phyloP scores from a whole-genome alignment of 2,329 filamentous ascomycete genomes.

The Aspergillus terreus region DNA sequence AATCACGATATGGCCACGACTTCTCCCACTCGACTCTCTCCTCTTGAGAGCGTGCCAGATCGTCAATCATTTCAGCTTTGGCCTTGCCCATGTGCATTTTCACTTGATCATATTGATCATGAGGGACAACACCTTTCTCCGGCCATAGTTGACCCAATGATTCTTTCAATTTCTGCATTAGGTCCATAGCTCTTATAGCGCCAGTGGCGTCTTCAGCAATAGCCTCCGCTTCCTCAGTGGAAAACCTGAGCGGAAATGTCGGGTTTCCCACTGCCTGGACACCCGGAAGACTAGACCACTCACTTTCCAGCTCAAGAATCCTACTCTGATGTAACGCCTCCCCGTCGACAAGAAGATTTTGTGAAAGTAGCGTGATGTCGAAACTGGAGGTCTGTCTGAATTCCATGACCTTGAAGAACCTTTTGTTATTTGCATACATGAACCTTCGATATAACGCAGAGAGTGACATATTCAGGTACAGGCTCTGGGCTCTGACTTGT shows the following conservation, averaged over 20 bases:
- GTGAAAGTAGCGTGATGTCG: slow-evolving; percentile 11
- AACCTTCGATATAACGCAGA: slow-evolving; percentile 9
- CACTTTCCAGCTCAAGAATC: slow-evolving; percentile 8
- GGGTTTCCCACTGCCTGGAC: slow-evolving; percentile 8
- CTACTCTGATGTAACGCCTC: slow-evolving; percentile 11
- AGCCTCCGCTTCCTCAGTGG: slow-evolving; percentile 1
- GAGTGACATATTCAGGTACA: slow-evolving; percentile 11
- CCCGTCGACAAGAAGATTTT: slow-evolving; percentile 12
- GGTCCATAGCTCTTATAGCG: slow-evolving; percentile 9
- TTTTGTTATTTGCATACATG: slow-evolving; percentile 4
- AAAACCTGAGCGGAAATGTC: slow-evolving; percentile 9
- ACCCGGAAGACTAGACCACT: slow-evolving; percentile 11
- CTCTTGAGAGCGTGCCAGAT: slow-evolving; percentile 8
- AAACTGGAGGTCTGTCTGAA: slow-evolving; percentile 10
- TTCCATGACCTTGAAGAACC: slow-evolving; percentile 10
- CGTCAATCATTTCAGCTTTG: slow-evolving; percentile 9
- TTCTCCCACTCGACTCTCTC: slow-evolving; percentile 12
- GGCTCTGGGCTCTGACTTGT: slow-evolving; percentile 4
- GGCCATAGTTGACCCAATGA: slow-evolving; percentile 13
- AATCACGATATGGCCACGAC: slow-evolving; percentile 30
- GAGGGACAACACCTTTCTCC: slow-evolving; percentile 12
- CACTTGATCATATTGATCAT: slow-evolving; percentile 11
- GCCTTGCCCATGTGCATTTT: slow-evolving; percentile 11
- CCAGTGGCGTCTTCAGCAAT: slow-evolving; percentile 11
- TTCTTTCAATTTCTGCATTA: slow-evolving; percentile 10